These are phyloP conservation scores for Bryoglossum gracile DNA, from an alignment of 495 filamentous ascomycete genomes.

Conservation along the genomic window DNA sequence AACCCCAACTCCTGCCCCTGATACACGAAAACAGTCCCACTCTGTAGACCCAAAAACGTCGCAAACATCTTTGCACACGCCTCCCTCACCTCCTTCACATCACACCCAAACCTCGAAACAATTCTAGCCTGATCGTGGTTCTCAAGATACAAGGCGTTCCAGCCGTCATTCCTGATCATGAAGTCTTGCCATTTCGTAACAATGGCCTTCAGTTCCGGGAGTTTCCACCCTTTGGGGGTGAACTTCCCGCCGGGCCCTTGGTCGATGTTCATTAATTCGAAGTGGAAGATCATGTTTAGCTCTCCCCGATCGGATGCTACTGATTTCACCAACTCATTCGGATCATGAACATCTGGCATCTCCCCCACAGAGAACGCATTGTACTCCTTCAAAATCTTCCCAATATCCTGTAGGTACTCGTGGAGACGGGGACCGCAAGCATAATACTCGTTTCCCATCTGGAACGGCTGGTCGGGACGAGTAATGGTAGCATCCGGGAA, in stretches of 20 bases:
- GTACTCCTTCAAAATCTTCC: conserved; percentile 52
- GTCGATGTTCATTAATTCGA: conserved; percentile 58
- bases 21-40: conserved; percentile 65
- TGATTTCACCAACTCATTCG: conserved; percentile 50
- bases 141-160: conserved; percentile 68
- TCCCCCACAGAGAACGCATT: conserved; percentile 67
- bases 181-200: conserved; percentile 60
- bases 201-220: conserved; percentile 50
- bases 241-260: conserved; percentile 47
- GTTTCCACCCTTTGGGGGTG: conserved; percentile 36
- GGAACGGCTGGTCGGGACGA: conserved; percentile 32
- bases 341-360: conserved; percentile 55
- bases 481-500: conserved; percentile 56
- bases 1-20: conserved; percentile 75
- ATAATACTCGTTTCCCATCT: conserved; percentile 38
- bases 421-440: conserved; percentile 52
- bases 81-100: conserved; percentile 39
- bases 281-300: conserved; percentile 73
- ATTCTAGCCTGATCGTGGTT: conserved; percentile 66
- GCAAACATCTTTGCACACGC: conserved; percentile 57
- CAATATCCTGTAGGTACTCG: conserved; percentile 51
- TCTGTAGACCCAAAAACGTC: conserved; percentile 47
- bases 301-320: conserved; percentile 54
- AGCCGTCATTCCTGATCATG: conserved; percentile 63
- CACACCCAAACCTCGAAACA: conserved; percentile 49